Conservation (phyloP, 2,329 filamentous ascomycete species). For the Amauroascus niger region DNA sequence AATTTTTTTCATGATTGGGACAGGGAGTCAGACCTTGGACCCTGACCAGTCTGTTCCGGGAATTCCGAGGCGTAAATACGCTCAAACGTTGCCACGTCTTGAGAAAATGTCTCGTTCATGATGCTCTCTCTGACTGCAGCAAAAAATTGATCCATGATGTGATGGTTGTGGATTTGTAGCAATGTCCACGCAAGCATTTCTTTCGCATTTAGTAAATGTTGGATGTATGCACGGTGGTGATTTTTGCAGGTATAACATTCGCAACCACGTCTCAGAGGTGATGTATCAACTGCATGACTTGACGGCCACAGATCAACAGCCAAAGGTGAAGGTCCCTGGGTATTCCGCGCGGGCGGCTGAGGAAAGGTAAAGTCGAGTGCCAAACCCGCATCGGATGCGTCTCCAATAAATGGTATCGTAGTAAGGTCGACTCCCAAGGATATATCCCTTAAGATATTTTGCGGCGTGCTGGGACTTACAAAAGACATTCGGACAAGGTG, state of each 20-base stretch:
- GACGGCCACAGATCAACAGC: constrained; percentile 70
- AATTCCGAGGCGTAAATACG: constrained; percentile 59
- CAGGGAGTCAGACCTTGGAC: constrained; percentile 51
- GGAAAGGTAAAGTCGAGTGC: constrained; percentile 73
- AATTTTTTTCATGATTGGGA: background rate
- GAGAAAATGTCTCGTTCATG: constrained; percentile 43
- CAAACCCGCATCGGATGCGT: constrained; percentile 72
- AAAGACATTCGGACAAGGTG: constrained; percentile 65
- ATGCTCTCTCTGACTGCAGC: constrained; percentile 57
- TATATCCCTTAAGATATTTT: constrained; percentile 66
- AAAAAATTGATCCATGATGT: constrained; percentile 65
- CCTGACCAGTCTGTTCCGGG: constrained; percentile 63
- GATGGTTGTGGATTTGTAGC: constrained; percentile 84
- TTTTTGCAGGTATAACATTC: constrained; percentile 71
- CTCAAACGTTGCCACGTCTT: constrained; percentile 52
- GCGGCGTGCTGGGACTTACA: constrained; percentile 59
- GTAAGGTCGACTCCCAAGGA: constrained; percentile 70
- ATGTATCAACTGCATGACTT: constrained; percentile 51
- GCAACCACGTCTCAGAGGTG: constrained; percentile 56
- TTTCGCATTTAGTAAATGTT: constrained; percentile 77
- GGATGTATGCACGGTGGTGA: constrained; percentile 78
- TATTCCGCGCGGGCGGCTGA: constrained; percentile 21
- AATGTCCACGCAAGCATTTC: constrained; percentile 97
- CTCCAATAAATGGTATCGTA: constrained; percentile 63
- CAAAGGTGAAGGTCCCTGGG: constrained; percentile 40